These are phyloP conservation scores for Pleomassaria siparia DNA, from an alignment of 2,329 filamentous ascomycete genomes.

Conservation along the genomic window DNA sequence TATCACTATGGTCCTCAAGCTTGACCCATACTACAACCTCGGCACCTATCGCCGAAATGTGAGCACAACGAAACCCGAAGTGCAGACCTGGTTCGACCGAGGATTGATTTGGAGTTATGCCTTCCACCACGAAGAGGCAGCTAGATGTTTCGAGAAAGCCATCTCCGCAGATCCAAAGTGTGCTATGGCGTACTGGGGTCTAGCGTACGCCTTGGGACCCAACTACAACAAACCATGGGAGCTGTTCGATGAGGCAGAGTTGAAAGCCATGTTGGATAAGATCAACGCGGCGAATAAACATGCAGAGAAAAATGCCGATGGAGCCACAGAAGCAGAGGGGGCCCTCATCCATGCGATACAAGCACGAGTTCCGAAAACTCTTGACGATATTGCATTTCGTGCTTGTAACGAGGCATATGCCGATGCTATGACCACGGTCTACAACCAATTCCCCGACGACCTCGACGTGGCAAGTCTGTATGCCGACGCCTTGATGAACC, in stretches of 20 bases:
- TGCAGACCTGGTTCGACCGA: conserved; percentile 70
- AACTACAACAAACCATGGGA: conserved; percentile 83
- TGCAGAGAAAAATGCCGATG: conserved; percentile 45
- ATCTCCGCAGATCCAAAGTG: conserved; percentile 56
- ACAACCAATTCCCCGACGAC: conserved; percentile 56
- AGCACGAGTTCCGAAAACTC: conserved; percentile 45
- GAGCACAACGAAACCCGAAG: conserved; percentile 53
- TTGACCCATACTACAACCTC: conserved; percentile 54
- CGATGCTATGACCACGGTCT: conserved; percentile 60
- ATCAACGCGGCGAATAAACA: conserved; percentile 51
- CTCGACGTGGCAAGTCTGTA: conserved; percentile 66
- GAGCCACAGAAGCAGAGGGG: conserved; percentile 56
- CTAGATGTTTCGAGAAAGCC: conserved; percentile 64
- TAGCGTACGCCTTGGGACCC: conserved; percentile 69
- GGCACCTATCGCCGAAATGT: conserved; percentile 60
- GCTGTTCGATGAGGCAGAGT: conserved; percentile 65
- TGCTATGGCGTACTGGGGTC: conserved; percentile 68
- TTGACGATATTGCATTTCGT: conserved; percentile 47
- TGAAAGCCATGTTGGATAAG: conserved; percentile 52
- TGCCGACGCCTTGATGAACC: conserved; percentile 66
- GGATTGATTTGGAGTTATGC: conserved; percentile 73
- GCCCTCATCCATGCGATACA: conserved; percentile 65
- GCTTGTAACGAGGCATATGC: conserved; percentile 64
- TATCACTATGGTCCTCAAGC: background rate
- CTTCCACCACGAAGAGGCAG: conserved; percentile 76